A percentile compares a stretch with the other conserved stretches of the same genome.
These are phyloP conservation scores for Babesia bovis DNA, from an alignment of 169 alveolate genomes.

Conservation along the genomic window DNA sequence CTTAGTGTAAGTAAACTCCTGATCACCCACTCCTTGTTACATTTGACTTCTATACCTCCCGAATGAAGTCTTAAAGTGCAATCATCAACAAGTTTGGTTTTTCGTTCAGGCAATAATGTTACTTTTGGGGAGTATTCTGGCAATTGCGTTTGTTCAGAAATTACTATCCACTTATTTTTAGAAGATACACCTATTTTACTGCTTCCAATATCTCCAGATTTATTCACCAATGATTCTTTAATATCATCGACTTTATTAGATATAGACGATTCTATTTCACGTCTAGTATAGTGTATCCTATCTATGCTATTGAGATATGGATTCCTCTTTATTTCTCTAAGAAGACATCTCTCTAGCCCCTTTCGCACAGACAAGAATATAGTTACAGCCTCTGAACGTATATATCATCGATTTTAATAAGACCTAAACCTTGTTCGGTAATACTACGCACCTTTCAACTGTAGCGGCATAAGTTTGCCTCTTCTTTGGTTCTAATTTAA, in stretches of 20 bases:
- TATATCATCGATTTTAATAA: background rate
- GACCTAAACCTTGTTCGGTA: background rate
- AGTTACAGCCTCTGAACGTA: constrained; percentile 44
- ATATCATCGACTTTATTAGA: too few species aligned
- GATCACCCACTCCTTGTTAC: constrained; percentile 59
- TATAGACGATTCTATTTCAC: background rate
- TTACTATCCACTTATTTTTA: background rate
- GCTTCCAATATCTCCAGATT: background rate
- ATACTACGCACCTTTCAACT: constrained; percentile 30
- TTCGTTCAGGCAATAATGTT: background rate
- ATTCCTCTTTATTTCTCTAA: constrained; percentile 55
- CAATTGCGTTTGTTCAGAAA: background rate
- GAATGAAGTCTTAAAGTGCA: constrained; percentile 34
- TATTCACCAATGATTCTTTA: background rate
- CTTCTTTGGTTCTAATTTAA: background rate
- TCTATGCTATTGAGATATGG: constrained; percentile 33
- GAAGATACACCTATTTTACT: background rate
- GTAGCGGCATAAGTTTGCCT: constrained; percentile 48
- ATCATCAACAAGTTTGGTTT: background rate
- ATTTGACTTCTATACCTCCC: constrained; percentile 65
- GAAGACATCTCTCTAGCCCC: constrained; percentile 58
- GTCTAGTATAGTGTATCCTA: constrained; percentile 41
- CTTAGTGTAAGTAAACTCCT: constrained; percentile 20
- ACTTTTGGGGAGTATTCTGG: background rate
- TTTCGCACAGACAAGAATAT: constrained; percentile 57